Evolutionary conservation across 495 filamentous ascomycete genomes (phyloP), one percentile per base, ranked within the genome.

Genomic region (Hypoxylon trugodes): DNA sequence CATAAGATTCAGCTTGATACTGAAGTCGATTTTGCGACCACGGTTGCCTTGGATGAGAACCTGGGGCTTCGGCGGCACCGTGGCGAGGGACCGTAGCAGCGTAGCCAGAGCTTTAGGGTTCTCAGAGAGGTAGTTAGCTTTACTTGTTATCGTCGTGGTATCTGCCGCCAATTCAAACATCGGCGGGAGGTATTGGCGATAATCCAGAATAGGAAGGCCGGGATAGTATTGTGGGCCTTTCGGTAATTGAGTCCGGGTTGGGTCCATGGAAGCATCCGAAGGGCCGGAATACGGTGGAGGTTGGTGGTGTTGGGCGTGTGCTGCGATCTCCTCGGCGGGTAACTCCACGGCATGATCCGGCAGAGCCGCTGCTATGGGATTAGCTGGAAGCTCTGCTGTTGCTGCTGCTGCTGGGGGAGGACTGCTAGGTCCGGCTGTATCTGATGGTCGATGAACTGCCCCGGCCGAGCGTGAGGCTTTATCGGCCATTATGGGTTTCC

Each of bases 1-100:
- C 75, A 86, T 79, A 28, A 83, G 73, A 58, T 86, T 86, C 9
- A 86, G 68, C 61, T 78, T 79, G 51, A 84, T 68, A 40, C 75
- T 73, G 53, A 86, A 84, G 60, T 84, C 81, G 16, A 71, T 36
- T 32, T 62, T 68, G 28, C 60, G 57, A 12, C 67, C 60, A 10
- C 70, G 71, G 18, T 66, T 74, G 19, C 83, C 83, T 6, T 65
- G 57, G 40, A 84, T 77, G 52, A 77, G 77, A 32, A 84, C 72
- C 30, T 77, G 74, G 3, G 78, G 82, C 62, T 84, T 82, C 21
- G 83, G 83, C 6, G 82, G 82, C 0, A 86, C 67, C 1, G 76
- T 76, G 5, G 78, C 73, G 21, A 82, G 78, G 37, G 69, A 63
- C 43, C 78, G 74, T 42, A 86, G 60, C 2, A 84, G 71, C 4